Percentiles rank a stretch among this genome's conserved stretches.
phyloP scores from a whole-genome alignment of 495 filamentous ascomycete species.

The Penicillium cataractarum region DNA sequence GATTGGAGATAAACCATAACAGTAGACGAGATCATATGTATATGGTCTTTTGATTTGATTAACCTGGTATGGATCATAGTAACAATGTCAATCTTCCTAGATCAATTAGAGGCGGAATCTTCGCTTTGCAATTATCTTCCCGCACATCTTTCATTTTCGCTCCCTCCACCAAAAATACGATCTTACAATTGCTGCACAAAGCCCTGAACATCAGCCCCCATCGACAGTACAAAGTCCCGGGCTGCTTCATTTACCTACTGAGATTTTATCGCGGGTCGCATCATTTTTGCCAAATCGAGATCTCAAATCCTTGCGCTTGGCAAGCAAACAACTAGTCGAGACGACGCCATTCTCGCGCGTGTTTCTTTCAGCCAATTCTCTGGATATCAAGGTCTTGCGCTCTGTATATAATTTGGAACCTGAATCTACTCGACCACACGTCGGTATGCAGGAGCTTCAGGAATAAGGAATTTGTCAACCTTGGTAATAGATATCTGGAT shows the following conservation, averaged over 20 bases:
- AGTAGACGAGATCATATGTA: background rate
- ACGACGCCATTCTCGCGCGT: constrained; percentile 26
- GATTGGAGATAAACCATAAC: constrained; percentile 12
- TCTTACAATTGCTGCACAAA: constrained; percentile 16
- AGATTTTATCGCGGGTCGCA: constrained; percentile 10
- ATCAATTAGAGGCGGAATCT: too few relatives aligned
- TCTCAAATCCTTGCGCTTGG: constrained; percentile 31
- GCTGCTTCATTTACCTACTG: constrained; percentile 13
- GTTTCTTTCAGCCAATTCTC: constrained; percentile 30
- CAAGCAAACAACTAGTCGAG: constrained; percentile 19
- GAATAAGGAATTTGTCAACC: constrained; percentile 11
- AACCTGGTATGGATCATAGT: too few relatives aligned
- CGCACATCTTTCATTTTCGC: constrained; percentile 10
- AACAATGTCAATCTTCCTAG: too few relatives aligned
- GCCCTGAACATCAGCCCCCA: constrained; percentile 14
- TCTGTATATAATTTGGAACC: constrained; percentile 26
- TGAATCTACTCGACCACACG: constrained; percentile 20
- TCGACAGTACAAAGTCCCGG: constrained; percentile 9
- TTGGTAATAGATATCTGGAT: constrained; percentile 8
- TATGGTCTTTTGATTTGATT: too few relatives aligned
- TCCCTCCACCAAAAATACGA: constrained; percentile 15
- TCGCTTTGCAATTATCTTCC: too few relatives aligned
- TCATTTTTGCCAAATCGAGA: constrained; percentile 20
- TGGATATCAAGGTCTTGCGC: constrained; percentile 30
- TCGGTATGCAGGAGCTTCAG: constrained; percentile 12